These are phyloP conservation scores for Cladosporium sp. DNA, from an alignment of 2,329 filamentous ascomycete species.

Conservation along the genomic window DNA sequence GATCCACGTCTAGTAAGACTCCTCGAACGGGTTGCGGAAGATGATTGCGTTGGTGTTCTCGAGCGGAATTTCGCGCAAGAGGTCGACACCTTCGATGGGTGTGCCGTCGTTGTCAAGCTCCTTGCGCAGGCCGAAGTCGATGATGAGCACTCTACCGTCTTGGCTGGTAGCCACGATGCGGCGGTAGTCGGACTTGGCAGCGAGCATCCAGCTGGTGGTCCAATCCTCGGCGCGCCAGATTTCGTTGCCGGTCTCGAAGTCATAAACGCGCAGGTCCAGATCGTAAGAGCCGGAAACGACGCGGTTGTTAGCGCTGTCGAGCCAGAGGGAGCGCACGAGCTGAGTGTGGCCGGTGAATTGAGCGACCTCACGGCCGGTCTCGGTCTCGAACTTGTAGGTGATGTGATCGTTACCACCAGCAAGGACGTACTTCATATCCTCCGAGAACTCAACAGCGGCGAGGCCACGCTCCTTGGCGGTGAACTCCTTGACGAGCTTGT, in stretches of 20 bases:
- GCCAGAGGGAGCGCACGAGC: conserved; percentile 84
- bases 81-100: conserved; percentile 52
- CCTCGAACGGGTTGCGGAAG: conserved; percentile 26
- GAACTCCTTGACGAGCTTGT: conserved; percentile 87
- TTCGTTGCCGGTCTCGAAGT: conserved; percentile 73
- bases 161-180: conserved; percentile 94
- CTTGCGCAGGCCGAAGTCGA: conserved; percentile 72
- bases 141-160: conserved; percentile 85
- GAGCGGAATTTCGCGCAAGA: conserved; percentile 39
- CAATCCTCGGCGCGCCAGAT: conserved; percentile 87
- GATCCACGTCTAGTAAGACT: background rate
- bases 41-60: conserved; percentile 30
- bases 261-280: conserved; percentile 91
- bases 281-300: conserved; percentile 94
- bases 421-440: conserved; percentile 89
- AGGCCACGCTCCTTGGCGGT: conserved; percentile 86
- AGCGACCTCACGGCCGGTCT: conserved; percentile 79
- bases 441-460: conserved; percentile 92
- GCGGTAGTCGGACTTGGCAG: conserved; percentile 92
- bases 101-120: conserved; percentile 42
- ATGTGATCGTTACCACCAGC: conserved; percentile 94
- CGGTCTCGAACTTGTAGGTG: conserved; percentile 94
- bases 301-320: conserved; percentile 82
- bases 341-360: conserved; percentile 80
- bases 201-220: conserved; percentile 96